Evolutionary conservation across 257 asterid genomes (phyloP).

Genomic region (Salvia rosmarinus): DNA sequence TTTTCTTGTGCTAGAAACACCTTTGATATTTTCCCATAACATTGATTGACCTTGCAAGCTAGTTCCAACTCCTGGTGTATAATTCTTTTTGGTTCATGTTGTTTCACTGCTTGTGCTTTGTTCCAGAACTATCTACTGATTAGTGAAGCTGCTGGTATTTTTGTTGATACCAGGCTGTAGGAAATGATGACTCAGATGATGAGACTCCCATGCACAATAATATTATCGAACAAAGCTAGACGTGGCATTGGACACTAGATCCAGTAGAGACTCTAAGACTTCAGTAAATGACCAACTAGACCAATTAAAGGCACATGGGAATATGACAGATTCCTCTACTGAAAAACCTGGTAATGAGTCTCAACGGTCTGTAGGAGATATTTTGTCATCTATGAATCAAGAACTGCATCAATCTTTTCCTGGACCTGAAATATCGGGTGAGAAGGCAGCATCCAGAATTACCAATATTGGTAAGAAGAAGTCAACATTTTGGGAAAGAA

Average conservation of each 20-base stretch:
- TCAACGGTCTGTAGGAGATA: slow-evolving; percentile 80
- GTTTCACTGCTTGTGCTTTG: slow-evolving; percentile 3
- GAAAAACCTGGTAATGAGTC: slow-evolving; percentile 59
- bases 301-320: slow-evolving; percentile 47
- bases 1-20: background rate
- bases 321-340: slow-evolving; percentile 48
- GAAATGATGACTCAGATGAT: slow-evolving; percentile 71
- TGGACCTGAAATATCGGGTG: slow-evolving; percentile 56
- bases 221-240: slow-evolving; percentile 44
- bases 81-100: background rate
- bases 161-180: slow-evolving; percentile 61
- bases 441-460: slow-evolving; percentile 55
- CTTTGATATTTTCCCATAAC: background rate
- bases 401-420: slow-evolving; percentile 60
- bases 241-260: slow-evolving; percentile 45
- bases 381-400: slow-evolving; percentile 76
- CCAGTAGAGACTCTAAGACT: slow-evolving; percentile 47
- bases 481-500: slow-evolving; percentile 84
- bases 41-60: background rate
- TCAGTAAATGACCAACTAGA: slow-evolving; percentile 60
- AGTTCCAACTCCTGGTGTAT: slow-evolving; percentile 5
- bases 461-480: slow-evolving; percentile 51
- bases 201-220: slow-evolving; percentile 50
- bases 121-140: slow-evolving; percentile 14
- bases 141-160: slow-evolving; percentile 34